These are phyloP conservation scores for Nitzschia palea DNA, from an alignment of 108 stramenopile genomes.

Conservation along the genomic window DNA sequence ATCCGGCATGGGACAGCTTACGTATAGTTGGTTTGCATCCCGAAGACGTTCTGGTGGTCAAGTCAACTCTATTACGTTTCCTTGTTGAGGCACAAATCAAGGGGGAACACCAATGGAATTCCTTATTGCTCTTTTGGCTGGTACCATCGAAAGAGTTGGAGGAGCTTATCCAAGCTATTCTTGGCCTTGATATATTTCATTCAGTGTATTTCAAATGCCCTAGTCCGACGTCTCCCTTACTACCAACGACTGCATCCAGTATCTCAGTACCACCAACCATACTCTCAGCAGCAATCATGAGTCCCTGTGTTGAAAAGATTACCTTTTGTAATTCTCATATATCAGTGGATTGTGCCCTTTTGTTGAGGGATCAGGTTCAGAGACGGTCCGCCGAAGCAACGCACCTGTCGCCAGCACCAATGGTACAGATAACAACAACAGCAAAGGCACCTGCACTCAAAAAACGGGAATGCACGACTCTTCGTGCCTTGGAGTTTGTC, in stretches of 20 bases:
- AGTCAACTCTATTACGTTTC: background rate
- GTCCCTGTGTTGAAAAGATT: background rate
- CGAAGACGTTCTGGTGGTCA: background rate
- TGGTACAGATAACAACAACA: no score
- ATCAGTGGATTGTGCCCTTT: no score
- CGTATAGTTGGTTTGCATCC: background rate
- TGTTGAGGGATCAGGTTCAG: no score
- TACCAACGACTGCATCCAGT: background rate
- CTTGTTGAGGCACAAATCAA: background rate
- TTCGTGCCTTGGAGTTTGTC: background rate
- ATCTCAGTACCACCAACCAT: background rate
- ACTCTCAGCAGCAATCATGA: background rate
- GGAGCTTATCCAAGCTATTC: background rate
- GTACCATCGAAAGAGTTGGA: background rate
- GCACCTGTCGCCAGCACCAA: no score
- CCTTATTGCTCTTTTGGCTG: background rate
- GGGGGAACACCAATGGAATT: background rate
- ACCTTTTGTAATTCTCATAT: background rate
- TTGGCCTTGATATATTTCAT: background rate
- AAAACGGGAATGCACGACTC: no score
- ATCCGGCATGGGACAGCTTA: background rate
- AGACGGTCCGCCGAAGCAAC: no score
- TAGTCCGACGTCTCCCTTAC: background rate
- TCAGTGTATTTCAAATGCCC: conserved; percentile 1
- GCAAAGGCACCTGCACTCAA: no score